Base-by-base conservation (phyloP, 179 eudicot species). In the Beta corolliflora region DNA sequence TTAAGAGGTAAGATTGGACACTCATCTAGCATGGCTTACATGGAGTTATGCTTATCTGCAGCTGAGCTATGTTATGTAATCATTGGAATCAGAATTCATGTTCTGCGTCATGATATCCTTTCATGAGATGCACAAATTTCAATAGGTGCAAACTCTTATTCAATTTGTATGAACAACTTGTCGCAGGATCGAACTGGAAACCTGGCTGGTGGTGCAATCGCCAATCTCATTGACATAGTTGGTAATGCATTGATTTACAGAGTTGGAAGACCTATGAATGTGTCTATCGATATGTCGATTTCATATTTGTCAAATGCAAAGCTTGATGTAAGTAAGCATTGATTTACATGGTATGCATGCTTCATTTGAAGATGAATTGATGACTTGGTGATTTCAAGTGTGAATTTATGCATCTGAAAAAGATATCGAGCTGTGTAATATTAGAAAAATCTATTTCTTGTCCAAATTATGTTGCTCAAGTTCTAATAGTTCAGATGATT, bases 251-350 rank as follows among this genome's bases (percentile, higher is more conserved):
- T 88, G 87, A 82, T 95, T 63, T 84, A 89, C 71, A 81, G 79
- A 70, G 83, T 77, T 54, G 89, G 84, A 16, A 87, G 77, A 5
- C 90, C 91, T 12, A 90, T 90, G 94, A 88, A 82, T 78, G 97
- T 93, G 3, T 93, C 98, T 1, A 91, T 93, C 46, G 92, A 86
- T 81, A 95, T 95, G 95, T 89, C 95, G 31, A 91, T 95, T 73
- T 87, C 95, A 0, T 89, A 83, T 81, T 54, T 93, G 81, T 95
- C 97, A 9, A 36, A 83, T 79, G 97, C 98, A 12, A 90, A 90
- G 82, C 81, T 88, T 74, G 67, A 90, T 88, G 98, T 95, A 83
- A 88, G 97, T 84, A 58, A 69, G 59, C 56, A 31, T 73, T 53
- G 18, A n/a, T 71, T 9, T 48, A 31, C 70, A 53, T 50, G 52